Conservation (phyloP, 2,329 filamentous ascomycete species). For the Cladosporium austrohemisphaericum region DNA sequence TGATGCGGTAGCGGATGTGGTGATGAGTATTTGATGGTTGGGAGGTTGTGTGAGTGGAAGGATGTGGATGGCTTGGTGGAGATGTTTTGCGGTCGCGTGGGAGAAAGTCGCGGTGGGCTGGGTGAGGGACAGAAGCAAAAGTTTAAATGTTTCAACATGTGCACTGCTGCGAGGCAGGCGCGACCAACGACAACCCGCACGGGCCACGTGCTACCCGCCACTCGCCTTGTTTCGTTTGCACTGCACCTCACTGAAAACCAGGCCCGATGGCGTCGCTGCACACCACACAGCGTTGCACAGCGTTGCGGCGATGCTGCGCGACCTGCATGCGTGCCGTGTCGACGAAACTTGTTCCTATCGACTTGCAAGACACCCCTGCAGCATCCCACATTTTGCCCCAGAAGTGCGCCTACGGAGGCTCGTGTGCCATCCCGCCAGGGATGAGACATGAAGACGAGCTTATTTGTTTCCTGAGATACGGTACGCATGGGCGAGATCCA, state of each 20-base stretch:
- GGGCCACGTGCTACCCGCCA: slow-evolving; percentile 7
- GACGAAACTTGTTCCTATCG: slow-evolving; percentile 6
- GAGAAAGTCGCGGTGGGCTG: slow-evolving; percentile 6
- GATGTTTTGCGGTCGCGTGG: slow-evolving; percentile 14
- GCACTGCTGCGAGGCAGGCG: slow-evolving; percentile 1
- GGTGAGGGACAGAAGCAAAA: slow-evolving; percentile 6
- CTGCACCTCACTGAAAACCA: slow-evolving; percentile 2
- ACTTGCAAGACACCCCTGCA: slow-evolving; percentile 8
- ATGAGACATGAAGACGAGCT: slow-evolving; percentile 12
- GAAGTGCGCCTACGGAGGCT: slow-evolving; percentile 3
- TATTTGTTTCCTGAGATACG: not conserved
- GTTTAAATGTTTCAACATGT: slow-evolving; percentile 13
- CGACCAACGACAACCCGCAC: slow-evolving; percentile 1
- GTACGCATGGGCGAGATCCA: not conserved
- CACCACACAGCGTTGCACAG: slow-evolving; percentile 4
- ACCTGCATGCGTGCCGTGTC: slow-evolving; percentile 8
- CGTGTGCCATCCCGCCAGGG: slow-evolving; percentile 5
- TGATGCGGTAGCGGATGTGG: slow-evolving; percentile 1
- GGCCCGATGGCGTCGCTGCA: slow-evolving; percentile 12
- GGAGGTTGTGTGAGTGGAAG: not conserved
- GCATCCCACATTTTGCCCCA: slow-evolving; percentile 2
- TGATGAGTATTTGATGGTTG: not conserved
- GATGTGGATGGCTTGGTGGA: slow-evolving; percentile 3
- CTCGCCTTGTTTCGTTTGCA: slow-evolving; percentile 15
- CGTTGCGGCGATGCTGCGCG: slow-evolving; percentile 9